A percentile compares a stretch with the other conserved stretches of the same genome.
Conservation (phyloP, 2,329 filamentous ascomycete species). For the Stachybotrys elegans region DNA sequence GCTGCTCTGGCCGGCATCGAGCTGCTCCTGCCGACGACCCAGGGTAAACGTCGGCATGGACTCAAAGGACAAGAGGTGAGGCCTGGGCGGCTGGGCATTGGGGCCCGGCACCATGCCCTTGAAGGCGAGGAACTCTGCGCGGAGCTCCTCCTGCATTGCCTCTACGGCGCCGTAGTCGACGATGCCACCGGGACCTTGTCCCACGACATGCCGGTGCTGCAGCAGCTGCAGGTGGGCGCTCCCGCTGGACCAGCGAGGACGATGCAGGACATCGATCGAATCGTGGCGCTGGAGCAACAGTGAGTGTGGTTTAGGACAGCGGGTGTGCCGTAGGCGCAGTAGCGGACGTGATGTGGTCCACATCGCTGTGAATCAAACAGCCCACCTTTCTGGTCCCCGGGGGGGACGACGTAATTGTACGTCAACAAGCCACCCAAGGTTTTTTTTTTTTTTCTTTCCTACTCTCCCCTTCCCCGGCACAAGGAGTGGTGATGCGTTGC, state of each 20-base stretch:
- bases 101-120: conserved; percentile 19
- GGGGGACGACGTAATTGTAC: too few relatives aligned
- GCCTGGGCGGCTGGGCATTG: conserved; percentile 44
- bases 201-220: conserved; percentile 23
- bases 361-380: too few relatives aligned
- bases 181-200: conserved; percentile 14
- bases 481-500: too few relatives aligned
- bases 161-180: conserved; percentile 26
- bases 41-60: conserved; percentile 83
- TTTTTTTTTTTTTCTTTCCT: too few relatives aligned
- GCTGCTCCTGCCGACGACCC: conserved; percentile 67
- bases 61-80: conserved; percentile 76
- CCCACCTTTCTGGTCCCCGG: too few relatives aligned
- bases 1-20: conserved; percentile 40
- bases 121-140: conserved; percentile 27
- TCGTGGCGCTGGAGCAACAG: neutral
- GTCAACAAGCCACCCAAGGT: too few relatives aligned
- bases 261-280: conserved; percentile 10
- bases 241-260: conserved; percentile 3
- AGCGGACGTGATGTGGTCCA: too few relatives aligned
- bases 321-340: too few relatives aligned
- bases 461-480: too few relatives aligned
- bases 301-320: too few relatives aligned
- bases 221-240: conserved; percentile 15
- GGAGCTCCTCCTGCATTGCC: conserved; percentile 26